Evolutionary conservation across 164 flowering plant genomes (phyloP).

Genomic region (Liquidambar formosana): DNA sequence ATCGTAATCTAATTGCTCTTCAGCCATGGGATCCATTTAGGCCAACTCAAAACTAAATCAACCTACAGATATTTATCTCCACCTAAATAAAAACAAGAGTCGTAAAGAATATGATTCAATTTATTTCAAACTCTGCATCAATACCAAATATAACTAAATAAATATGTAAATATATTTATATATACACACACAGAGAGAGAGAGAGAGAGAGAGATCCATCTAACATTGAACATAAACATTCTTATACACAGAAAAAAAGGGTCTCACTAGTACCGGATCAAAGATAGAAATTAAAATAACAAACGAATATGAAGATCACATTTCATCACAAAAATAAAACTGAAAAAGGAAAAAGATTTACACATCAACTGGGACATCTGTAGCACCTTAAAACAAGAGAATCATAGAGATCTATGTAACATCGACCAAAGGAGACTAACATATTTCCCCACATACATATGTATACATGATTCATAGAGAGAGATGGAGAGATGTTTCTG

Average conservation of each 20-base stretch:
- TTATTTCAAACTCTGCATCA: background rate
- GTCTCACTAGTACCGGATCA: background rate
- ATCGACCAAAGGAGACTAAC: background rate
- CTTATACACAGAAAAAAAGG: background rate
- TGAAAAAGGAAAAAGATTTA: background rate
- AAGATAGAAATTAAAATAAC: background rate
- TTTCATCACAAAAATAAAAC: no score
- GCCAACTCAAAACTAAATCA: slow-evolving; percentile 6
- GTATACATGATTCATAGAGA: background rate
- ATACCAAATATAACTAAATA: background rate
- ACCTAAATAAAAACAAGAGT: background rate
- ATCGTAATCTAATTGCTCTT: slow-evolving; percentile 76
- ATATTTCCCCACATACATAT: background rate
- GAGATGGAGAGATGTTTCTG: background rate
- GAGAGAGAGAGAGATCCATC: background rate
- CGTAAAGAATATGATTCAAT: background rate
- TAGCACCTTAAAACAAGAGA: background rate
- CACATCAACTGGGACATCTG: background rate
- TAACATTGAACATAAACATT: background rate
- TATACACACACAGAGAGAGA: background rate
- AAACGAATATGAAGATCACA: no score
- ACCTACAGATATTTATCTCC: slow-evolving; percentile 1
- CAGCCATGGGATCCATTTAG: slow-evolving; percentile 59
- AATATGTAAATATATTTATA: no score
- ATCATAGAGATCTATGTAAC: background rate